phyloP scores from a whole-genome alignment of 73 alveolate species.

The Tetrahymena elliotti region DNA sequence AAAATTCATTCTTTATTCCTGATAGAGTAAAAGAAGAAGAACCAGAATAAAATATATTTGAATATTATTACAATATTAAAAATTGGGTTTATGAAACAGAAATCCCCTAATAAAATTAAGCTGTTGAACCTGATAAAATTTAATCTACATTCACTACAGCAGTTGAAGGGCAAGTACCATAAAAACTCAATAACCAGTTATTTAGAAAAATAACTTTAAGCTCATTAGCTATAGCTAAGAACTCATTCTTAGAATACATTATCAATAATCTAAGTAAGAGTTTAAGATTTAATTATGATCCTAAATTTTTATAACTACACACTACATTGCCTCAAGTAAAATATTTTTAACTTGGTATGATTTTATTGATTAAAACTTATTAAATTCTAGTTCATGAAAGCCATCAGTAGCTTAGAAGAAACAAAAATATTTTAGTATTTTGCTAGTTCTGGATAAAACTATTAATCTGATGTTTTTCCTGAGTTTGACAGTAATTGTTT shows the following conservation, averaged over 20 bases:
- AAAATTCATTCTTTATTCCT: background rate
- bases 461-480: background rate
- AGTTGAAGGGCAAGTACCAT: background rate
- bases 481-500: background rate
- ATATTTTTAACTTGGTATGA: background rate
- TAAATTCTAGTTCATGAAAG: background rate
- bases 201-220: background rate
- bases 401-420: background rate
- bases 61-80: background rate
- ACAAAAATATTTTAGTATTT: background rate
- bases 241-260: background rate
- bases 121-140: background rate
- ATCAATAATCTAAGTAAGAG: background rate
- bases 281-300: background rate
- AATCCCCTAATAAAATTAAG: background rate
- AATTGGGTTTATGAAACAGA: background rate
- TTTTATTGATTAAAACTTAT: background rate
- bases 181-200: background rate
- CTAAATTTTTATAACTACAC: background rate
- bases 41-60: background rate
- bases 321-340: background rate
- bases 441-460: background rate
- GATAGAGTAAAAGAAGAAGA: background rate
- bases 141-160: background rate
- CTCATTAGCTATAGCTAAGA: background rate